Conservation (phyloP, 257 asterid genomes). For the Misopates orontium region DNA sequence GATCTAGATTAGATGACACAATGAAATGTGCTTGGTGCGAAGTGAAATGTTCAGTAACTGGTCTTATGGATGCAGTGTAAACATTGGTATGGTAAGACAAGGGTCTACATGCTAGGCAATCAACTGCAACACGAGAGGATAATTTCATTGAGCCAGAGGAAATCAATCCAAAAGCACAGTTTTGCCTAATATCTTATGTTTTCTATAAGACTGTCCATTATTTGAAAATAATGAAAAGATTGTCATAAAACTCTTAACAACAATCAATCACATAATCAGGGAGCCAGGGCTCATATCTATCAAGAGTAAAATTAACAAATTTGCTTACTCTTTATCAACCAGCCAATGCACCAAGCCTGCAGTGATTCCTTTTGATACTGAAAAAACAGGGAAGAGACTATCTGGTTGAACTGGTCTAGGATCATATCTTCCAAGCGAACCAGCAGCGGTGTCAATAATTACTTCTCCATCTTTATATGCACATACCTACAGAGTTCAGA, state of each 20-base stretch:
- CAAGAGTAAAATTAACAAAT: conserved; percentile 23
- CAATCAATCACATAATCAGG: conserved; percentile 21
- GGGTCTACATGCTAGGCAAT: neutral
- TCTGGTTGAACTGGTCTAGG: conserved; percentile 99
- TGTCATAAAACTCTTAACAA: neutral
- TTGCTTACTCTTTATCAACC: conserved; percentile 78
- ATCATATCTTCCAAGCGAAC: conserved; percentile 94
- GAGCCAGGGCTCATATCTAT: conserved; percentile 23
- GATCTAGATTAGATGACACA: neutral
- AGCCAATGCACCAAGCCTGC: conserved; percentile 97
- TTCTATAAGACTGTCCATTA: conserved; percentile 7
- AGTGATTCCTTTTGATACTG: conserved; percentile 88
- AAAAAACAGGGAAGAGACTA: conserved; percentile 91
- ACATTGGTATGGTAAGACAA: conserved; percentile 13
- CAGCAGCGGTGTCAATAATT: conserved; percentile 96
- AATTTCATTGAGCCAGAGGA: too few relatives aligned
- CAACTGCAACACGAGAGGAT: neutral
- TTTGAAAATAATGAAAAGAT: neutral
- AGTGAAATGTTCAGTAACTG: conserved; percentile 17
- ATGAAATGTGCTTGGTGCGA: neutral
- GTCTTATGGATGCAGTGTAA: neutral
- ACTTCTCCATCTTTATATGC: conserved; percentile 98
- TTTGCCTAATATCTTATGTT: neutral
- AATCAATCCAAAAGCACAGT: too few relatives aligned
- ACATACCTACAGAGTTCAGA: conserved; percentile 62